phyloP scores from a whole-genome alignment of 2,329 filamentous ascomycete genomes.

The Fusarium albidum region DNA sequence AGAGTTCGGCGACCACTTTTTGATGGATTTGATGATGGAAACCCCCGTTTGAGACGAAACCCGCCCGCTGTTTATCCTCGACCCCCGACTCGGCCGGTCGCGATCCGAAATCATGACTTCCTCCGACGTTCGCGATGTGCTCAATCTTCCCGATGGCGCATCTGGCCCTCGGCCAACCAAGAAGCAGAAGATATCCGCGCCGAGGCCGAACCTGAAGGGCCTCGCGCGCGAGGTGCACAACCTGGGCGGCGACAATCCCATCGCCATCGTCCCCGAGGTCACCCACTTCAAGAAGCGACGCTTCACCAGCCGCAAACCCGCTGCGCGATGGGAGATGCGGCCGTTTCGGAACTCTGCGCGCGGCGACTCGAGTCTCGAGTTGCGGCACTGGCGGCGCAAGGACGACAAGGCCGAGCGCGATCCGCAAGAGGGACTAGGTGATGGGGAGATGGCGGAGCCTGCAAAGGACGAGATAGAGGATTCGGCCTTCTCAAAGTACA shows the following conservation, averaged over 20 bases:
- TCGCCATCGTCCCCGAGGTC: conserved; percentile 70
- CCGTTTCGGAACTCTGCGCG: conserved; percentile 83
- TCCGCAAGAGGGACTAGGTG: conserved; percentile 42
- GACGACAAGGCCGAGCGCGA: conserved; percentile 52
- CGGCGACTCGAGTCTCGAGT: conserved; percentile 68
- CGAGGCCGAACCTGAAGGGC: conserved; percentile 68
- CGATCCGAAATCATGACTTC: conserved; percentile 66
- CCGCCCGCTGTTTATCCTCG: neutral
- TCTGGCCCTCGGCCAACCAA: conserved; percentile 68
- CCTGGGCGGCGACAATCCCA: conserved; percentile 71
- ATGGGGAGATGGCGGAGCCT: conserved; percentile 28
- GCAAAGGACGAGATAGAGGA: conserved; percentile 56
- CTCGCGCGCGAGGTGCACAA: conserved; percentile 72
- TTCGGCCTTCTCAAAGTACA: conserved; percentile 83
- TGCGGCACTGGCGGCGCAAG: conserved; percentile 84
- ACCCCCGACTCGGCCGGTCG: conserved; percentile 27
- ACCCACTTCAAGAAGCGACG: conserved; percentile 67
- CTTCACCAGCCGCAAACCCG: conserved; percentile 62
- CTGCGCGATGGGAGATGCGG: conserved; percentile 70
- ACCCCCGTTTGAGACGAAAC: conserved; percentile 13
- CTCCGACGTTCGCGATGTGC: conserved; percentile 86
- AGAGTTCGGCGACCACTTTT: neutral
- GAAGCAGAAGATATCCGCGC: conserved; percentile 74
- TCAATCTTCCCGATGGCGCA: conserved; percentile 74
- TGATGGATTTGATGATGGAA: conserved; percentile 38